A percentile compares a stretch with the other conserved stretches of the same genome.
Conservation (phyloP, 1,139 yeast genomes). For the Saccharomyces hybrid region DNA sequence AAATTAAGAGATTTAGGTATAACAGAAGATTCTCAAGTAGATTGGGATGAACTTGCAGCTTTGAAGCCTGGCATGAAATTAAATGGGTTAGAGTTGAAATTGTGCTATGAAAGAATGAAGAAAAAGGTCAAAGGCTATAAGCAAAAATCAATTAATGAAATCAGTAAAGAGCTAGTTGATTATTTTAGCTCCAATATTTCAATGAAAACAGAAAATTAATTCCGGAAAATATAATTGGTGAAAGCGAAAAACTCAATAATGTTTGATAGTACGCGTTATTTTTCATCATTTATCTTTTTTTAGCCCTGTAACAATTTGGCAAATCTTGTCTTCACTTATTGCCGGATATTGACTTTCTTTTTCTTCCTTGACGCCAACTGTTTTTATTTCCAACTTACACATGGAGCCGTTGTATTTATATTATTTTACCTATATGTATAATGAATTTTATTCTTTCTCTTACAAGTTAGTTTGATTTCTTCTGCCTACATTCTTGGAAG, state of each 20-base stretch:
- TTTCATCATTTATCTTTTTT: not conserved
- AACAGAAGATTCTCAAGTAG: slow-evolving; percentile 44
- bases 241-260: not conserved
- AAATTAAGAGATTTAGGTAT: slow-evolving; percentile 44
- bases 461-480: not conserved
- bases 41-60: slow-evolving; percentile 55
- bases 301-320: not conserved
- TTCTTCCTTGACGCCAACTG: not conserved
- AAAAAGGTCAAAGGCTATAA: slow-evolving; percentile 36
- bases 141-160: slow-evolving; percentile 36
- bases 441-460: not conserved
- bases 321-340: not conserved
- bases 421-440: not conserved
- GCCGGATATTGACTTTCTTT: not conserved
- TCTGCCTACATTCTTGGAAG: not conserved
- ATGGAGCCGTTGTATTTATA: not conserved
- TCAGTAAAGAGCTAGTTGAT: slow-evolving; percentile 30
- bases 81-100: slow-evolving; percentile 41
- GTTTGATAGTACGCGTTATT: not conserved
- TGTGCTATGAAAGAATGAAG: slow-evolving; percentile 42
- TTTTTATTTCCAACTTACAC: not conserved
- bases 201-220: slow-evolving; percentile 7
- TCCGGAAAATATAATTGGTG: not conserved
- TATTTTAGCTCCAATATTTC: slow-evolving; percentile 18
- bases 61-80: slow-evolving; percentile 38